Percentiles rank a stretch among this genome's conserved stretches.
phyloP scores from a whole-genome alignment of 306 rosid genomes.

The Canavalia ensiformis region DNA sequence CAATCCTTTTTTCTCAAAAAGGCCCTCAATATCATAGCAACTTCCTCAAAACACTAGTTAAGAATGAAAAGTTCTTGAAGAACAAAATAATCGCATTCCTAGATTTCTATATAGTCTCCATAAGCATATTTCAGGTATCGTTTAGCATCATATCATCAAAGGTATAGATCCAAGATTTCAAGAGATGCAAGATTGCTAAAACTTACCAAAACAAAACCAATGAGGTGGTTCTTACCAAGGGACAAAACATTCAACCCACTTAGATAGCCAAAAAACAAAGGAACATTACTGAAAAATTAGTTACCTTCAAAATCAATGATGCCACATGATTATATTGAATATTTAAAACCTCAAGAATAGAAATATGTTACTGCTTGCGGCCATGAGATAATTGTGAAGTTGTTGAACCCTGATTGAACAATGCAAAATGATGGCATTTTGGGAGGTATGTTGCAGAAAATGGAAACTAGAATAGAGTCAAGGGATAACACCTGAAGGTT shows the following conservation, averaged over 20 bases:
- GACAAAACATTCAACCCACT: not conserved
- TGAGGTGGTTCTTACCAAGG: not conserved
- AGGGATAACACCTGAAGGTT: conserved; percentile 8
- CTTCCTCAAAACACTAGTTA: too few relatives aligned
- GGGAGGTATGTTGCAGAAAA: conserved; percentile 1
- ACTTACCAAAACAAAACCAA: conserved; percentile 17
- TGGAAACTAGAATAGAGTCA: not conserved
- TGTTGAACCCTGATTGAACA: not conserved
- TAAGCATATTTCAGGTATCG: not conserved
- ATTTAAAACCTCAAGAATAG: not conserved
- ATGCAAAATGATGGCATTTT: conserved; percentile 9
- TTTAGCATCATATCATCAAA: conserved; percentile 2
- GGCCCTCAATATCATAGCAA: too few relatives aligned
- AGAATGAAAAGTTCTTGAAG: too few relatives aligned
- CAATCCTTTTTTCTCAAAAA: too few relatives aligned
- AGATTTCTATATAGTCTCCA: too few relatives aligned
- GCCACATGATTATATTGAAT: not conserved
- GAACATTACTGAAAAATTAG: not conserved
- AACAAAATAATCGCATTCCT: too few relatives aligned
- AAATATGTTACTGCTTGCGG: not conserved
- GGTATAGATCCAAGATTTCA: conserved; percentile 18
- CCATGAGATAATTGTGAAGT: conserved; percentile 1
- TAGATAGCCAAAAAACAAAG: conserved; percentile 9
- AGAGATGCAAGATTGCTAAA: conserved; percentile 10
- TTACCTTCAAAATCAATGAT: not conserved